Base-by-base conservation (phyloP, 495 filamentous ascomycete species). In the Saxispiralis lemnorum region DNA sequence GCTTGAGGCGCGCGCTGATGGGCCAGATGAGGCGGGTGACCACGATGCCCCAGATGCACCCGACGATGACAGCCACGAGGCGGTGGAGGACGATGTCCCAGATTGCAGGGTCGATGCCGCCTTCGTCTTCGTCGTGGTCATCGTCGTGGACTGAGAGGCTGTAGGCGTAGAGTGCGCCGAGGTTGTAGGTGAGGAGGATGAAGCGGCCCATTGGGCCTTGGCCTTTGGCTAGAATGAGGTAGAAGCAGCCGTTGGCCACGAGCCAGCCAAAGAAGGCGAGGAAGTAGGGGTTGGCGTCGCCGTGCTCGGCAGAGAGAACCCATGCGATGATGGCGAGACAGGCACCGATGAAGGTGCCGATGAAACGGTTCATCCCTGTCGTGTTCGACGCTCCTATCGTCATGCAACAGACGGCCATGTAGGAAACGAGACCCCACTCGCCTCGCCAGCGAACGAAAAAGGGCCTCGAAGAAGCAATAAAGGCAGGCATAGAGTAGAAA, bases 351-450 rank as follows among this genome's bases (percentile, higher is more conserved):
- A 81, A 70, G 6, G 87, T 96, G 41, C 89, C 89, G n/a, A 81
- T 61, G 51, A 95, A 89, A 46, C 89, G 77, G 42, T 83, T 70
- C 61, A 70, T 75, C 3, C 84, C 85, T 5, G 88, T 93, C 15
- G 86, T 93, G 53, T 96, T 97, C 12, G 84, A 82, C 15, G 88
- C 82, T 9, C 89, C 89, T 33, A 94, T 84, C 0, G 88, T 96
- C 88, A 95, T 95, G 6, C 82, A 81, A 58, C 88, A 94, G 14
- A 97, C 89, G 42, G 96, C 71, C 89, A 97, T 97, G 63, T 93
- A 97, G 0, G 88, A 94, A 31, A 96, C 58, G 1, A 96, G 66
- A 11, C 88, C 89, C 89, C 89, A 97, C 69, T 97, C 89, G 1
- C 88, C 89, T 51, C 88, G 68, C 86, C 87, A 97, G 50, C 80